Evolutionary conservation across 495 filamentous ascomycete species (phyloP), one percentile per base, ranked within the genome.

Genomic region (Penicillium bovifimosum): DNA sequence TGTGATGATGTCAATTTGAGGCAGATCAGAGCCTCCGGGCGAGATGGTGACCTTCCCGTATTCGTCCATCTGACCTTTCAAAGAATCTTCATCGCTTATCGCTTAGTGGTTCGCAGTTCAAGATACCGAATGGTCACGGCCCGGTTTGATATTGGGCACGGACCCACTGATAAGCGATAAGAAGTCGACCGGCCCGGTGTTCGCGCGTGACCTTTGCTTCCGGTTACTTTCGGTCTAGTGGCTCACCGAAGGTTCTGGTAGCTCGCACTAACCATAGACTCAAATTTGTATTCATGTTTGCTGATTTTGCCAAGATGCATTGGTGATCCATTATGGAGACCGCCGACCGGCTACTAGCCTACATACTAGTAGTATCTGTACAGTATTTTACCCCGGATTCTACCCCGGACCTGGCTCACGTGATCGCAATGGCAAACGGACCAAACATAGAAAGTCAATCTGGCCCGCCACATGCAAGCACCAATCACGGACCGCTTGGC

Each of bases 161-260:
- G 39, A 13, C 49, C 49, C 52, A 49, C 32, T 31, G 54, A 57
- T 57, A 57, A 57, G 49, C 50, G 16, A 29, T 43, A 43, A 43
- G 41, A 3, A 43, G 6, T 8, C 43, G 32, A 53, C 54, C 54
- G 54, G 54, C 9, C 54, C 54, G 54, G 54, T 57, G 13, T 6
- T 41, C 29, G 1, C 48, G 18, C 36, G 40, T 43, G 48, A 42
- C 39, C 8, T 33, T 9, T 18, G 10, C 47, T 20, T 6, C 36
- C 17, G 40, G 40, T 14, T 42, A 28, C 20, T n/a, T 42, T 42
- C 24, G 24, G 40, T n/a, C 9, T 42, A 27, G 36, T 39, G 5
- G 5, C n/a, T 14, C 36, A 9, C 9, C 9, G 16, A 39, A 39
- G 3, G 9, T 18, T 39, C 17, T 28, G 9, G 41, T 16, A 31